Conservation (phyloP, 2,329 filamentous ascomycete species). For the Sporothrix brunneoviolacea region DNA sequence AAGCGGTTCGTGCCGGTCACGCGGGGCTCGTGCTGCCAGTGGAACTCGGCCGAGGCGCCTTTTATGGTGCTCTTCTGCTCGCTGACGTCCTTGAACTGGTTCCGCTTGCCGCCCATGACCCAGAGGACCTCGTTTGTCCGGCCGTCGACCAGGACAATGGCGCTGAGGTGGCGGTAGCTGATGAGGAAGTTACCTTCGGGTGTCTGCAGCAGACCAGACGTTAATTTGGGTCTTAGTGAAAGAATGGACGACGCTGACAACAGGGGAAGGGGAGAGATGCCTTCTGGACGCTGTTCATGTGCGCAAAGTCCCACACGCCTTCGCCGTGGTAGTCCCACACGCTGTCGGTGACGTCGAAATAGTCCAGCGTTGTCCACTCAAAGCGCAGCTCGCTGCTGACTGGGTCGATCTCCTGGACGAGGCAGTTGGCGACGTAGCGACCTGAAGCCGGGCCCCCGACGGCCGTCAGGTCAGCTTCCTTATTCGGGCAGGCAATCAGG, state of each 20-base stretch:
- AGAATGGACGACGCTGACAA: too few species aligned
- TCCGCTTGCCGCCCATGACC: slow-evolving; percentile 45
- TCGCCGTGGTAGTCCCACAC: slow-evolving; percentile 19
- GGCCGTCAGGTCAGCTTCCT: neutral
- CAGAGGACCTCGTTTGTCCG: slow-evolving; percentile 42
- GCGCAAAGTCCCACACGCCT: slow-evolving; percentile 47
- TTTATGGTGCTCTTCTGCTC: slow-evolving; percentile 12
- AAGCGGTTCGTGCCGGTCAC: slow-evolving; percentile 30
- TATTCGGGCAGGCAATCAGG: neutral
- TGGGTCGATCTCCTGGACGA: slow-evolving; percentile 41
- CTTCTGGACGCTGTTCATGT: slow-evolving; percentile 52
- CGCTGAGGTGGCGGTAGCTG: slow-evolving; percentile 43
- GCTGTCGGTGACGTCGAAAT: slow-evolving; percentile 21
- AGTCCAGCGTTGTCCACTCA: slow-evolving; percentile 36
- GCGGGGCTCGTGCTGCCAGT: slow-evolving; percentile 43
- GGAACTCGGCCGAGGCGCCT: slow-evolving; percentile 31
- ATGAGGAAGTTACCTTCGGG: slow-evolving; percentile 45
- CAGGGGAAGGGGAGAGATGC: too few species aligned
- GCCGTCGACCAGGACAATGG: slow-evolving; percentile 38
- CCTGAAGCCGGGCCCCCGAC: neutral
- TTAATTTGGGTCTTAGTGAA: too few species aligned
- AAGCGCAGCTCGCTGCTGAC: slow-evolving; percentile 42
- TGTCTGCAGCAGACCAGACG: too few species aligned
- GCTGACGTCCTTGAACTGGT: slow-evolving; percentile 33
- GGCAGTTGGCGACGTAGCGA: slow-evolving; percentile 24